These are phyloP conservation scores for Triticum dicoccoides DNA, from an alignment of 176 grass and related monocot species.

Conservation along the genomic window DNA sequence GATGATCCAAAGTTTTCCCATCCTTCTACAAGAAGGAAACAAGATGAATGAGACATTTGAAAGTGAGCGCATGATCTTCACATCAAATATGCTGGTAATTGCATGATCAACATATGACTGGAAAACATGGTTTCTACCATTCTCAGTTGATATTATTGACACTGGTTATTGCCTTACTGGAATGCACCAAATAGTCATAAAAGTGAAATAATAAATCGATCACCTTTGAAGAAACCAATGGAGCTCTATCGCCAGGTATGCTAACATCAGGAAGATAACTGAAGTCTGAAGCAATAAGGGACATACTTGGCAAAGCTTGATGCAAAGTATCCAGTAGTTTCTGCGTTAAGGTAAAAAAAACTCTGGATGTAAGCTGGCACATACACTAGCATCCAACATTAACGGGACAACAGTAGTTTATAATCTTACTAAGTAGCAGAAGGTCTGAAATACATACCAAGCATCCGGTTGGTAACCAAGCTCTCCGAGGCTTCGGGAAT, in stretches of 20 bases:
- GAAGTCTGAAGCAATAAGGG: constrained; percentile 91
- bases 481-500: constrained; percentile 76
- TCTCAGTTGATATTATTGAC: neutral
- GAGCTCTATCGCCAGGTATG: constrained; percentile 89
- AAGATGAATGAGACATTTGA: constrained; percentile 24
- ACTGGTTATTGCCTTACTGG: neutral
- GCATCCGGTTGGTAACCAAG: constrained; percentile 96
- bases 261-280: constrained; percentile 97
- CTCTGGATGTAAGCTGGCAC: neutral
- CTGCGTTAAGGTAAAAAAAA: constrained; percentile 35
- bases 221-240: constrained; percentile 90
- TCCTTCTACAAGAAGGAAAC: constrained; percentile 65
- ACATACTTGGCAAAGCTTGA: constrained; percentile 88
- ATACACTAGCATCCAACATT: constrained; percentile 24
- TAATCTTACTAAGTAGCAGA: constrained; percentile 3
- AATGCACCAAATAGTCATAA: neutral
- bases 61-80: neutral
- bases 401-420: neutral
- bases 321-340: constrained; percentile 87
- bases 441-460: constrained; percentile 52
- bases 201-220: neutral
- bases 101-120: neutral
- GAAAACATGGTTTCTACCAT: neutral
- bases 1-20: constrained; percentile 73
- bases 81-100: constrained; percentile 9